phyloP scores from a whole-genome alignment of 2,329 filamentous ascomycete genomes.

The Apiospora rasikravindrae region DNA sequence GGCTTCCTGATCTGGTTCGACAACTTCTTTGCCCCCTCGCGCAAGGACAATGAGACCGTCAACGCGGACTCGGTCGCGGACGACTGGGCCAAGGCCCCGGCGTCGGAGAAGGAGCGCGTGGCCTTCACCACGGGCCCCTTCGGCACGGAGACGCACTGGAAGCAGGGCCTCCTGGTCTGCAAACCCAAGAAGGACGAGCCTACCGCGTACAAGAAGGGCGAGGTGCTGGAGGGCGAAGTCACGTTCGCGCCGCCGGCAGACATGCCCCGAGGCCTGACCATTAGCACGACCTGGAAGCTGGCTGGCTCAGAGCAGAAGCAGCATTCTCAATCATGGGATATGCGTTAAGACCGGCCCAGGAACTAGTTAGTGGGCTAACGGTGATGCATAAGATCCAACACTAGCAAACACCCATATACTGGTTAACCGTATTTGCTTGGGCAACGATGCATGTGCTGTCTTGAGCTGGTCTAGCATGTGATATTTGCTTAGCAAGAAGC shows the following conservation, averaged over 20 bases:
- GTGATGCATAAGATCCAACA: neutral
- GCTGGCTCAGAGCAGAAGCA: constrained; percentile 45
- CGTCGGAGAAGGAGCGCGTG: constrained; percentile 61
- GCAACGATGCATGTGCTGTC: neutral
- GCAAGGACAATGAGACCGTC: constrained; percentile 48
- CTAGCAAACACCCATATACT: neutral
- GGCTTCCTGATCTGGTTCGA: constrained; percentile 95
- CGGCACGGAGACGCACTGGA: constrained; percentile 85
- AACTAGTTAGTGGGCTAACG: neutral
- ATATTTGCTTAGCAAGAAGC: neutral
- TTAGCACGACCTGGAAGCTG: constrained; percentile 67
- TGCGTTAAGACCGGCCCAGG: constrained; percentile 25
- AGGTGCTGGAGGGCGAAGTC: constrained; percentile 69
- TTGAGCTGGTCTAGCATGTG: neutral
- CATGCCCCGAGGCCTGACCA: constrained; percentile 71
- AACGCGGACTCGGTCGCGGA: constrained; percentile 60
- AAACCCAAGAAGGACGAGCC: constrained; percentile 53
- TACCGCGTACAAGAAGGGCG: constrained; percentile 57
- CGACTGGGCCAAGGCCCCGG: constrained; percentile 58
- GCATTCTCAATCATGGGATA: constrained; percentile 50
- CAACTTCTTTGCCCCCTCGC: constrained; percentile 79
- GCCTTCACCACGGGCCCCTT: constrained; percentile 87
- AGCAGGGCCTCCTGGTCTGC: constrained; percentile 77
- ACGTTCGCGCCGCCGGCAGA: constrained; percentile 72
- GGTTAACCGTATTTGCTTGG: neutral